Evolutionary conservation across 257 asterid genomes (phyloP).

Genomic region (Osmanthus fragrans): DNA sequence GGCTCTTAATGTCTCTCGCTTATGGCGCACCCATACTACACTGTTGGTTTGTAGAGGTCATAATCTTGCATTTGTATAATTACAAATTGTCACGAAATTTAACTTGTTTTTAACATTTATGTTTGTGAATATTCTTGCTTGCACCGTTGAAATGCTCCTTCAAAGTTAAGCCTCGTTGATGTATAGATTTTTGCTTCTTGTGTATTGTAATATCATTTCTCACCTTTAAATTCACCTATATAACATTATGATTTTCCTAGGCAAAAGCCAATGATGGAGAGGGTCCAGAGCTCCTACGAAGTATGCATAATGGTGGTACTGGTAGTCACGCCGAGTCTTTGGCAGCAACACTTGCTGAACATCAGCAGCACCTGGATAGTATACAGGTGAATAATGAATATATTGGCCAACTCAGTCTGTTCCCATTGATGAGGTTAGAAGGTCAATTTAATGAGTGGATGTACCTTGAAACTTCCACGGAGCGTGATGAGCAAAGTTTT

Average conservation of each 20-base stretch:
- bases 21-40: not conserved
- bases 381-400: constrained; percentile 66
- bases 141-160: not conserved
- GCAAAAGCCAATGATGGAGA: constrained; percentile 92
- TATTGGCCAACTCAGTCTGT: constrained; percentile 16
- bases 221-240: not conserved
- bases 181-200: not conserved
- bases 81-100: not conserved
- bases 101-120: not conserved
- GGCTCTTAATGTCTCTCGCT: not conserved
- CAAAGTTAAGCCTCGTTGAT: constrained; percentile 2
- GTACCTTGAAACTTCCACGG: constrained; percentile 18
- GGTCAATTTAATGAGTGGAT: constrained; percentile 14
- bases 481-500: constrained; percentile 20
- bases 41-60: not conserved
- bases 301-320: constrained; percentile 63
- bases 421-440: constrained; percentile 4
- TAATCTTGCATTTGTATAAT: not conserved
- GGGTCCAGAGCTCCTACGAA: constrained; percentile 91
- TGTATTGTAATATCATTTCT: constrained; percentile 7
- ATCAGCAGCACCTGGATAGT: constrained; percentile 90
- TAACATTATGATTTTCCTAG: constrained; percentile 41
- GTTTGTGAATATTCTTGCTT: not conserved
- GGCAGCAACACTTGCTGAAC: constrained; percentile 87
- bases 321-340: constrained; percentile 91